Percentiles rank a stretch among this genome's conserved stretches.
phyloP scores from a whole-genome alignment of 2,329 filamentous ascomycete species.

The Ascochyta clinopodiicola region DNA sequence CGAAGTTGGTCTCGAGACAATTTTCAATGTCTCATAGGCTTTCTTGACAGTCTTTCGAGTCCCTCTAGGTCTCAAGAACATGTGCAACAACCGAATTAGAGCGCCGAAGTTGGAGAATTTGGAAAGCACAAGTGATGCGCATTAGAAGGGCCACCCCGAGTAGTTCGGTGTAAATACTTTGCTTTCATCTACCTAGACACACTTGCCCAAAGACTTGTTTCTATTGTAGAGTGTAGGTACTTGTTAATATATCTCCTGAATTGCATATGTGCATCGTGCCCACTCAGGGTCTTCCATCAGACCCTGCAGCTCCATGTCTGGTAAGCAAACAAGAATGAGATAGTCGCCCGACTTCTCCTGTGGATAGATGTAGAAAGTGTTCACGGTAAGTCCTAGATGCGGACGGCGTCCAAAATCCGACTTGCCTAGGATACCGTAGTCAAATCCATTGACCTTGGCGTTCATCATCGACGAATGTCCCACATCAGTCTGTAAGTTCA shows the following conservation, averaged over 20 bases:
- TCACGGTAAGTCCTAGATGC: neutral
- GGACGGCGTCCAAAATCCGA: slow-evolving; percentile 16
- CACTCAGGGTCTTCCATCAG: slow-evolving; percentile 5
- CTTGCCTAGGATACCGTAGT: slow-evolving; percentile 17
- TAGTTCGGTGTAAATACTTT: too few species aligned
- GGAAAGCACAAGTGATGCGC: too few species aligned
- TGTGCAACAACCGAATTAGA: too few species aligned
- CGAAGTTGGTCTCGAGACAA: too few species aligned
- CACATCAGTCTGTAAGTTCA: slow-evolving; percentile 18
- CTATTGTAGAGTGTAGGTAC: too few species aligned
- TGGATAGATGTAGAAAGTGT: slow-evolving; percentile 17
- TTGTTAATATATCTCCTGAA: neutral
- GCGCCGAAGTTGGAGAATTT: too few species aligned
- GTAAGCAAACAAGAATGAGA: neutral
- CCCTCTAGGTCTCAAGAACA: too few species aligned
- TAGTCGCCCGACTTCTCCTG: slow-evolving; percentile 3
- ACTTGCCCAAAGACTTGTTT: too few species aligned
- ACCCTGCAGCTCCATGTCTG: slow-evolving; percentile 5
- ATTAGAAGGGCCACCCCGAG: too few species aligned
- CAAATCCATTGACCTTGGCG: slow-evolving; percentile 21
- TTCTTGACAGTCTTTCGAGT: too few species aligned
- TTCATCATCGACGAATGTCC: slow-evolving; percentile 25
- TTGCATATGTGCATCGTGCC: neutral
- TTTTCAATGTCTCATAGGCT: too few species aligned
- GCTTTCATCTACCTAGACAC: too few species aligned